Conservation (phyloP, 2,329 filamentous ascomycete species). For the Aureobasidium vineae region DNA sequence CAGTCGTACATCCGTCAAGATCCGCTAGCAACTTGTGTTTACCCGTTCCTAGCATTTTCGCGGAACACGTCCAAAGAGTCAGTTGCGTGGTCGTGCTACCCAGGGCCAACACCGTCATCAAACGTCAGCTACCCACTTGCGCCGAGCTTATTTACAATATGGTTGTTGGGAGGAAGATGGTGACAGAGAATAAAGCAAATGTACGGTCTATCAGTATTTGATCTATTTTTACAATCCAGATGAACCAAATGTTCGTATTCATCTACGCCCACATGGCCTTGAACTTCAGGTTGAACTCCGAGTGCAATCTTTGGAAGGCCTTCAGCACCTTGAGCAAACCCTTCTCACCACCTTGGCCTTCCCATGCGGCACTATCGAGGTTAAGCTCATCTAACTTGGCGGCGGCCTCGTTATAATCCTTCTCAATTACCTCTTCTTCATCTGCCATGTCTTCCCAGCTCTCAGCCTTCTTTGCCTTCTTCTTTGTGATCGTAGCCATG, state of each 20-base stretch:
- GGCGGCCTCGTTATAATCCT: slow-evolving; percentile 32
- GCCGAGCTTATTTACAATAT: slow-evolving; percentile 4
- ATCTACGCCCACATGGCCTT: slow-evolving; percentile 57
- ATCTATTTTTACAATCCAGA: slow-evolving; percentile 13
- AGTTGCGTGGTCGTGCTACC: slow-evolving; percentile 4
- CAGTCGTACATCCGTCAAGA: not conserved
- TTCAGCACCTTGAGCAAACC: slow-evolving; percentile 57
- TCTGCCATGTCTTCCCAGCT: slow-evolving; percentile 44
- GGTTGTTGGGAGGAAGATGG: not conserved
- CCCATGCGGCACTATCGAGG: slow-evolving; percentile 39
- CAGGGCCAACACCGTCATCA: slow-evolving; percentile 16
- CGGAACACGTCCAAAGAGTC: not conserved
- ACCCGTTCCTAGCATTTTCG: not conserved
- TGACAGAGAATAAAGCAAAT: not conserved
- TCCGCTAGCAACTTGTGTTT: not conserved
- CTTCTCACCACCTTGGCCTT: slow-evolving; percentile 44
- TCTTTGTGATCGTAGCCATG: slow-evolving; percentile 35
- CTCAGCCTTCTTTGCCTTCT: slow-evolving; percentile 45
- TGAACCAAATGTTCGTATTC: not conserved
- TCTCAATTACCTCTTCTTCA: slow-evolving; percentile 40
- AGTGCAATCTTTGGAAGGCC: slow-evolving; percentile 58
- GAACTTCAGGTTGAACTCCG: slow-evolving; percentile 65
- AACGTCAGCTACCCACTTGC: slow-evolving; percentile 14
- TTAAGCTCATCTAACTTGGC: slow-evolving; percentile 32
- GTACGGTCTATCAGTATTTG: slow-evolving; percentile 8